Conservation (phyloP, 768 basidiomycete genomes). For the Serendipita vermifera region DNA sequence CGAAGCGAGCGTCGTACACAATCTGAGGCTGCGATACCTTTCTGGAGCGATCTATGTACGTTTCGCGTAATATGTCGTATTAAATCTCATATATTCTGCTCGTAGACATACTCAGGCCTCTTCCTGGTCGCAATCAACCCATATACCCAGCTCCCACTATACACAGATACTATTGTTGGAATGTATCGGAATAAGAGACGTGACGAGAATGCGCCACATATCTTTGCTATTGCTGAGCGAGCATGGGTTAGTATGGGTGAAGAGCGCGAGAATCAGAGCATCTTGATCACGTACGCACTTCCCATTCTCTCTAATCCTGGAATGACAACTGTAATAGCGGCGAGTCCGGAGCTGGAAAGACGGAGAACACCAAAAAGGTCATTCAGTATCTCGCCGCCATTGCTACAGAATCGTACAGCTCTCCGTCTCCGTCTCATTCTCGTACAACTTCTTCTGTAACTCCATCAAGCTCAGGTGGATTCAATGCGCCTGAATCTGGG, state of each 20-base stretch:
- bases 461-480: conserved; percentile 29
- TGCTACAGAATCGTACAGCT: conserved; percentile 62
- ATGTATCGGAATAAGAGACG: conserved; percentile 82
- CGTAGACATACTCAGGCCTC: conserved; percentile 83
- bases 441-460: conserved; percentile 49
- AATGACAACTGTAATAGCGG: conserved; percentile 40
- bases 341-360: conserved; percentile 98
- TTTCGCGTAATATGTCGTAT: conserved; percentile 13
- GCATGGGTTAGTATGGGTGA: conserved; percentile 99
- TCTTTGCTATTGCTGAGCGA: conserved; percentile 88
- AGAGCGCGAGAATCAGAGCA: conserved; percentile 93
- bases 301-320: conserved; percentile 14
- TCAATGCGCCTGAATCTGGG: conserved; percentile 43
- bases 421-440: conserved; percentile 46
- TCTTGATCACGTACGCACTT: conserved; percentile 80
- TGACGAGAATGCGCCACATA: conserved; percentile 82
- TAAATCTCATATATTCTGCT: neutral
- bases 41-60: conserved; percentile 86
- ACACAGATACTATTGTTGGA: conserved; percentile 75
- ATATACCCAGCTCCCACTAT: conserved; percentile 82
- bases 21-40: conserved; percentile 81
- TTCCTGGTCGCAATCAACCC: conserved; percentile 99
- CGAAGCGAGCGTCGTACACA: conserved; percentile 98
- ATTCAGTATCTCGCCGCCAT: conserved; percentile 98
- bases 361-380: conserved; percentile 95